phyloP scores from a whole-genome alignment of 129 eudicot genomes.

The Chrysanthemum makinoi region DNA sequence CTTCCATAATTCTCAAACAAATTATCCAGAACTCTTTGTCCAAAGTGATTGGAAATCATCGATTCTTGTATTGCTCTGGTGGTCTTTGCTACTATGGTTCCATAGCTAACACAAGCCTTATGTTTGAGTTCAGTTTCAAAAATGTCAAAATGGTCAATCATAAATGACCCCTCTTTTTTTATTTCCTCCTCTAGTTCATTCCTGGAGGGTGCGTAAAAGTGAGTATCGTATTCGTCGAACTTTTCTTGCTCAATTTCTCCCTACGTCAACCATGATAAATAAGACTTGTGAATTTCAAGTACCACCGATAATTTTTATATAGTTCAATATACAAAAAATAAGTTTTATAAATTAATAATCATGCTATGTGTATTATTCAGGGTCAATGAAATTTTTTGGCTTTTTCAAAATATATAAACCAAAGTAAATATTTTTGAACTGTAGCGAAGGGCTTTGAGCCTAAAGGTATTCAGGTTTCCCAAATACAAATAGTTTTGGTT shows the following conservation, averaged over 20 bases:
- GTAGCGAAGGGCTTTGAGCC: too few relatives aligned
- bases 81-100: slow-evolving; percentile 60
- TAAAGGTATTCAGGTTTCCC: too few relatives aligned
- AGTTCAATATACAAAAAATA: not conserved
- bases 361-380: not conserved
- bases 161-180: slow-evolving; percentile 59
- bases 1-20: slow-evolving; percentile 54
- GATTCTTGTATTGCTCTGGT: slow-evolving; percentile 86
- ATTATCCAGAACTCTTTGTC: slow-evolving; percentile 50
- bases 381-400: too few relatives aligned
- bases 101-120: slow-evolving; percentile 45
- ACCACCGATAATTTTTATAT: not conserved
- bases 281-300: not conserved
- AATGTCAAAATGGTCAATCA: slow-evolving; percentile 49
- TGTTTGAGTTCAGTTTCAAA: slow-evolving; percentile 49
- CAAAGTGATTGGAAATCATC: slow-evolving; percentile 77
- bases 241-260: slow-evolving; percentile 62
- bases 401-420: too few relatives aligned
- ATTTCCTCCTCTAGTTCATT: slow-evolving; percentile 62
- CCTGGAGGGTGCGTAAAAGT: slow-evolving; percentile 74
- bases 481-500: too few relatives aligned
- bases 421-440: too few relatives aligned
- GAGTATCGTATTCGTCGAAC: slow-evolving; percentile 69
- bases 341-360: not conserved
- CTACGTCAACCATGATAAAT: slow-evolving; percentile 26